Conservation (phyloP, 2,329 filamentous ascomycete species). For the Scedosporium boydii region DNA sequence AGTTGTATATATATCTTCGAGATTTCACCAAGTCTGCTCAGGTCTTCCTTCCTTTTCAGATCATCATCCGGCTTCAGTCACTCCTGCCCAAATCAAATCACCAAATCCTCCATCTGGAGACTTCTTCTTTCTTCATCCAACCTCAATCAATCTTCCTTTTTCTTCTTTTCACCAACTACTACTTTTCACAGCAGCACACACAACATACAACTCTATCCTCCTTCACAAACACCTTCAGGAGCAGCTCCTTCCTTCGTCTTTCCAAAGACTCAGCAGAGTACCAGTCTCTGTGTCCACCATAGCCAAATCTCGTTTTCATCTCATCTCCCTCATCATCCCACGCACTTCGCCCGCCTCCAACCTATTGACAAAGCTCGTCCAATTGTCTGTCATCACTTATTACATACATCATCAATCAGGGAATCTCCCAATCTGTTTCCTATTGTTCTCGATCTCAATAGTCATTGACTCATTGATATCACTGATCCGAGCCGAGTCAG, state of each 20-base stretch:
- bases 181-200: background rate
- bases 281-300: too few species aligned
- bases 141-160: background rate
- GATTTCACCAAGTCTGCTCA: background rate
- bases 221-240: too few species aligned
- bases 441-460: background rate
- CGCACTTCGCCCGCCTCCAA: too few species aligned
- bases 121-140: background rate
- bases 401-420: too few species aligned
- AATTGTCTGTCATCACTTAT: too few species aligned
- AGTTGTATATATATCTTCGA: background rate
- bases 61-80: background rate
- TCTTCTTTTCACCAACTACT: background rate
- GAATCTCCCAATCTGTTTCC: too few species aligned
- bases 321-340: too few species aligned
- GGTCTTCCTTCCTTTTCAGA: background rate
- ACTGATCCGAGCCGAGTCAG: background rate
- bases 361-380: too few species aligned
- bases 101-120: background rate
- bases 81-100: background rate
- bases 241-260: too few species aligned
- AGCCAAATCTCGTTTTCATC: too few species aligned
- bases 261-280: too few species aligned
- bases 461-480: background rate
- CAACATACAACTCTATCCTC: too few species aligned